Conservation (phyloP, 257 asterid genomes). For the Lantana camara region DNA sequence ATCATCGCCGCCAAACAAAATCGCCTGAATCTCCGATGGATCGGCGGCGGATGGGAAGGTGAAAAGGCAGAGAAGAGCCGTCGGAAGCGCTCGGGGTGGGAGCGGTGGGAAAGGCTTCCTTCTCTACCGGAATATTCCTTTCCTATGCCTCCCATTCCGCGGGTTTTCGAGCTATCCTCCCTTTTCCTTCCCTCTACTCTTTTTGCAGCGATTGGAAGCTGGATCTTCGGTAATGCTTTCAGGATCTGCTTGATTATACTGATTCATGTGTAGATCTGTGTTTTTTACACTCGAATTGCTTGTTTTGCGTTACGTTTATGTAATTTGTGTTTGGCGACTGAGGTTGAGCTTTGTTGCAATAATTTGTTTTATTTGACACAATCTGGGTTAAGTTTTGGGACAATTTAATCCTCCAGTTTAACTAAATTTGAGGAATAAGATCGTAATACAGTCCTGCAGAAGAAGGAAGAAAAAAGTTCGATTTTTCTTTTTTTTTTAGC, state of each 20-base stretch:
- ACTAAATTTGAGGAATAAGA: too few relatives aligned
- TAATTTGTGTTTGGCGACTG: background rate
- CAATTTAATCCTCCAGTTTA: too few relatives aligned
- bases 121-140: constrained; percentile 16
- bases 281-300: background rate
- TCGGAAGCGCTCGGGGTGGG: constrained; percentile 36
- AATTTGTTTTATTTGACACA: too few relatives aligned
- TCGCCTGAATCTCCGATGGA: background rate
- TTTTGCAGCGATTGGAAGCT: too few relatives aligned
- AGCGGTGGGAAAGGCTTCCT: constrained; percentile 33
- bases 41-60: background rate
- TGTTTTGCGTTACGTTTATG: background rate
- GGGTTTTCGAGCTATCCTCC: constrained; percentile 41
- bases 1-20: too few relatives aligned
- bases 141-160: constrained; percentile 45
- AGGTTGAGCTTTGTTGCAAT: background rate
- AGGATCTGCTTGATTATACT: background rate
- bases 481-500: too few relatives aligned
- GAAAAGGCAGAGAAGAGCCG: constrained; percentile 26
- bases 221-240: too few relatives aligned
- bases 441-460: too few relatives aligned
- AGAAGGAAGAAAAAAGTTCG: too few relatives aligned
- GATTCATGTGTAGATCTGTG: background rate
- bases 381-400: too few relatives aligned
- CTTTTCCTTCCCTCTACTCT: constrained; percentile 20